Evolutionary conservation across 495 filamentous ascomycete genomes (phyloP).

Genomic region (Penicillium paxilli): DNA sequence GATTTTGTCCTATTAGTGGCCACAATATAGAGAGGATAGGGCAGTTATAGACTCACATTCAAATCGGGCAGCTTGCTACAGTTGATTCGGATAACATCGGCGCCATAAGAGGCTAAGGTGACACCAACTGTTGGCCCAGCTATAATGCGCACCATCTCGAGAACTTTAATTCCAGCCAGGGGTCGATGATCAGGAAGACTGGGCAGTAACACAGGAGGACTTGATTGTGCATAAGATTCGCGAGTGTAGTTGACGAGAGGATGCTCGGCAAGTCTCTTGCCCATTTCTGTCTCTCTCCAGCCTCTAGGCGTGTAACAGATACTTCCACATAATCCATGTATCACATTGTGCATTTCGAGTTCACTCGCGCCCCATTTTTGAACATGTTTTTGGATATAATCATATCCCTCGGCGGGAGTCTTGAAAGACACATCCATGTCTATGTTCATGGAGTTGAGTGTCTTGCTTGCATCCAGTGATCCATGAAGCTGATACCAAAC

Average conservation of each 20-base stretch:
- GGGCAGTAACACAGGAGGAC: conserved; percentile 9
- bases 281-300: conserved; percentile 30
- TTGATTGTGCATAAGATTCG: conserved; percentile 24
- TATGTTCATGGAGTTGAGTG: conserved; percentile 9
- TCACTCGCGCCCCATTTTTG: conserved; percentile 20
- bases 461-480: conserved; percentile 14
- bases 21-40: conserved; percentile 49
- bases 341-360: conserved; percentile 25
- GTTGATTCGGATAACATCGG: conserved; percentile 61
- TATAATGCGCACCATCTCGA: conserved; percentile 61
- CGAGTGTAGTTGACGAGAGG: conserved; percentile 21
- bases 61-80: conserved; percentile 51
- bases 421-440: conserved; percentile 16
- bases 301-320: conserved; percentile 24
- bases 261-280: conserved; percentile 20
- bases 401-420: conserved; percentile 7
- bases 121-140: conserved; percentile 56
- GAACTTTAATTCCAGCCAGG: conserved; percentile 57
- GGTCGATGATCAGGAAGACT: conserved; percentile 33
- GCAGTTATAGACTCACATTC: conserved; percentile 33
- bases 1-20: conserved; percentile 40
- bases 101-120: conserved; percentile 57
- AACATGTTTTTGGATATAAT: conserved; percentile 21
- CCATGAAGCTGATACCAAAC: conserved; percentile 35
- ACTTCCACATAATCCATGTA: conserved; percentile 24